These are phyloP conservation scores for Fomitopsis schrenkii DNA, from an alignment of 1,284 basidiomycete species.

Conservation along the genomic window DNA sequence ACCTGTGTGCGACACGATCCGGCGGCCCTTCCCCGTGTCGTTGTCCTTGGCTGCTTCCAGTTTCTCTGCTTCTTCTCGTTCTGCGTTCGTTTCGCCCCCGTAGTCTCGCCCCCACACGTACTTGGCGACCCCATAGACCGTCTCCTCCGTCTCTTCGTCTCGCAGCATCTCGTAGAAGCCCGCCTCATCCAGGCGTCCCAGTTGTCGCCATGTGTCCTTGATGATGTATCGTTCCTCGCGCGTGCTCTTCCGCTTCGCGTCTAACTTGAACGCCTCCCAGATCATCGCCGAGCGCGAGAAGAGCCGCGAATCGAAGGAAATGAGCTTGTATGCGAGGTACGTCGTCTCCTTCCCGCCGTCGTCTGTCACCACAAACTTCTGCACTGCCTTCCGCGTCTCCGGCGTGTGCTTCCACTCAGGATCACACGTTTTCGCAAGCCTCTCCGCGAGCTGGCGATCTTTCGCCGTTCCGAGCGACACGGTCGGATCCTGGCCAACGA, in stretches of 20 bases:
- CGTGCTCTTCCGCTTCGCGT: too few relatives aligned
- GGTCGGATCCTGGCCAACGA: background rate
- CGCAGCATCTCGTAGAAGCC: background rate
- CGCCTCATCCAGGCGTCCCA: background rate
- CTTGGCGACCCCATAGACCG: background rate
- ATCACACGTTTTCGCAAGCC: background rate
- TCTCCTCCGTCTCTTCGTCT: background rate
- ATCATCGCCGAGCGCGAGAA: background rate
- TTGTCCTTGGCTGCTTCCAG: background rate
- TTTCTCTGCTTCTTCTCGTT: background rate
- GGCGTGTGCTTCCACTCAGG: background rate
- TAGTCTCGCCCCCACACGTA: background rate
- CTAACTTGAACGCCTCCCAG: background rate
- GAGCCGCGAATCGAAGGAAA: background rate
- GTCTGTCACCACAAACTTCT: background rate
- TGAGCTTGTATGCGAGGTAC: background rate
- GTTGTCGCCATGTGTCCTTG: background rate
- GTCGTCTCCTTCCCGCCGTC: background rate
- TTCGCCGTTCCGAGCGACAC: background rate
- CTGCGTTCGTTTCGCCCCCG: background rate
- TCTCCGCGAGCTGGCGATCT: background rate
- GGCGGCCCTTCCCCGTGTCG: background rate
- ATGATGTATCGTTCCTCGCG: background rate
- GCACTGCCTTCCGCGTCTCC: background rate
- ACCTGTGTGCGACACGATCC: too few relatives aligned